Conservation (phyloP, 257 asterid genomes). For the Solanum virginianum region DNA sequence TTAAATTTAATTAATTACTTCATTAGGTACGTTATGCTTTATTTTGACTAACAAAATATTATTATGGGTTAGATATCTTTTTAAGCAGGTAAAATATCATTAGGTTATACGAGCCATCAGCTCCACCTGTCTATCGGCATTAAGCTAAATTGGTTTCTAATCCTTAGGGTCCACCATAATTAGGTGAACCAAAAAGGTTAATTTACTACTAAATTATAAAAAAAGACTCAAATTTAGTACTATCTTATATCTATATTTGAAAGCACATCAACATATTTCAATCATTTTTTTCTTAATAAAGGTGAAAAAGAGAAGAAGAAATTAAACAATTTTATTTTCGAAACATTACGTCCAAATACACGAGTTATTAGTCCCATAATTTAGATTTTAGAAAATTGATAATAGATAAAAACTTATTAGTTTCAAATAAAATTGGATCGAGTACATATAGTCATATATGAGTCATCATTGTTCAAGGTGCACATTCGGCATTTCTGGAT, state of each 20-base stretch:
- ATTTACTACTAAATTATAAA: neutral
- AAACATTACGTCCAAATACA: neutral
- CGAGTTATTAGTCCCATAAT: neutral
- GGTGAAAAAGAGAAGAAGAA: too few relatives aligned
- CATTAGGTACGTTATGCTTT: neutral
- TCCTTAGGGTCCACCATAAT: neutral
- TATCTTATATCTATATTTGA: neutral
- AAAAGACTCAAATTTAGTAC: neutral
- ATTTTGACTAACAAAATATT: neutral
- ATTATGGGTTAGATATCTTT: neutral
- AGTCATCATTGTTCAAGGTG: neutral
- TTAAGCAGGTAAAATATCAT: conserved; percentile 1
- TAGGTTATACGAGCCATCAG: neutral
- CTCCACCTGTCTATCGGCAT: neutral
- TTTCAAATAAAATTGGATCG: neutral
- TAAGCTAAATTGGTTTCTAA: neutral
- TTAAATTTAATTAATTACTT: neutral
- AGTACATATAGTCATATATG: neutral
- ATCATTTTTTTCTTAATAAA: neutral
- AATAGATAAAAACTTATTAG: neutral
- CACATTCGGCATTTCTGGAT: too few relatives aligned
- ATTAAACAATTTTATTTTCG: neutral
- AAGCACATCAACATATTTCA: neutral
- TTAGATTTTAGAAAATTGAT: neutral
- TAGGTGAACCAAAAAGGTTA: neutral